Evolutionary conservation across 257 asterid genomes (phyloP).

Genomic region (Salvia splendens): DNA sequence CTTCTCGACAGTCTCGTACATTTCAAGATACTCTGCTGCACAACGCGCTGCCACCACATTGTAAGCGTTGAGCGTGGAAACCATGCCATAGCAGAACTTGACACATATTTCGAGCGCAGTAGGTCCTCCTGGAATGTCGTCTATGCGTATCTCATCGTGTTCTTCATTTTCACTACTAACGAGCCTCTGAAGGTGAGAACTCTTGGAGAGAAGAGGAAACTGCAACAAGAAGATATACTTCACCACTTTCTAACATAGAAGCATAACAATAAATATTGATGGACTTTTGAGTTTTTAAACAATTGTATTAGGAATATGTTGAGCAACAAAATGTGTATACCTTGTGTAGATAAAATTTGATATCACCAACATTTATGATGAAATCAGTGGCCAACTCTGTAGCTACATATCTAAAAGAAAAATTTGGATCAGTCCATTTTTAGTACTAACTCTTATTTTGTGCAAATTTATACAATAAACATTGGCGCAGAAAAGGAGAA

Average conservation of each 20-base stretch:
- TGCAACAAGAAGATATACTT: conserved; percentile 30
- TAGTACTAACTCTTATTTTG: conserved; percentile 2
- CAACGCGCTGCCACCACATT: conserved; percentile 77
- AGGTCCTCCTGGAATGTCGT: conserved; percentile 82
- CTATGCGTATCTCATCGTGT: conserved; percentile 53
- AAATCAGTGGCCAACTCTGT: conserved; percentile 49
- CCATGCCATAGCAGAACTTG: conserved; percentile 41
- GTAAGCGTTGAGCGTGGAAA: conserved; percentile 68
- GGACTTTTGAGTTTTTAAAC: no score
- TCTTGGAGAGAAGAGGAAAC: conserved; percentile 84
- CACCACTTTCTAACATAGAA: neutral
- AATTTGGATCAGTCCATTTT: conserved; percentile 1
- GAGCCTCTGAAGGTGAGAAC: conserved; percentile 66
- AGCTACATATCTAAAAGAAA: conserved; percentile 46
- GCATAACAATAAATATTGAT: neutral
- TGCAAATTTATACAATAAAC: neutral
- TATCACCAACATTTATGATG: conserved; percentile 45
- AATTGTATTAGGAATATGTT: neutral
- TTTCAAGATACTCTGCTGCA: conserved; percentile 76
- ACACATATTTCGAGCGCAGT: conserved; percentile 73
- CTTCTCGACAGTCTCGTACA: conserved; percentile 51
- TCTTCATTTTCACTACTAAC: conserved; percentile 40
- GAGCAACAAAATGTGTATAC: conserved; percentile 27
- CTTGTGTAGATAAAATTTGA: conserved; percentile 56
- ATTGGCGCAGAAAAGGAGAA: neutral